Evolutionary conservation across 768 basidiomycete genomes (phyloP).

Genomic region (Kwoniella heveanensis): DNA sequence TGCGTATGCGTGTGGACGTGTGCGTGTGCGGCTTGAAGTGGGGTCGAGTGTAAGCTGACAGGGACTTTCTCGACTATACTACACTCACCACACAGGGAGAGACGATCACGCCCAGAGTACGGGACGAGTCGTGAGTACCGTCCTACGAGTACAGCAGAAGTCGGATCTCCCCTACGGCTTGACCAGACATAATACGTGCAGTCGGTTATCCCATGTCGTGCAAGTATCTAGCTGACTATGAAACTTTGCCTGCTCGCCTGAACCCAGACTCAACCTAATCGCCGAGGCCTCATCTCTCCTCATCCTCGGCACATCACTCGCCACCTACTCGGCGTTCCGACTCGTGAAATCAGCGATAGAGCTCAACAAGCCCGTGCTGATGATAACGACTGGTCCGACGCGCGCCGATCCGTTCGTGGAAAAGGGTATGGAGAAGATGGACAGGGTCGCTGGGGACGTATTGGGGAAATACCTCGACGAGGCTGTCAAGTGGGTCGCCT

Average conservation of each 20-base stretch:
- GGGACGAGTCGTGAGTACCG: slow-evolving; percentile 70
- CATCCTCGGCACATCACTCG: slow-evolving; percentile 83
- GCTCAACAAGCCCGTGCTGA: slow-evolving; percentile 71
- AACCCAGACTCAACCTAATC: slow-evolving; percentile 19
- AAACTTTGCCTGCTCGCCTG: neutral
- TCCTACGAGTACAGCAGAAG: too few species aligned
- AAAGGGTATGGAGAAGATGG: slow-evolving; percentile 72
- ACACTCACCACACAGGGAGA: slow-evolving; percentile 69
- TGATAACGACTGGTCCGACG: slow-evolving; percentile 85
- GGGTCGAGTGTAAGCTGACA: too few species aligned
- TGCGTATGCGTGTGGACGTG: slow-evolving; percentile 14
- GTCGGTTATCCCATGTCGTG: too few species aligned
- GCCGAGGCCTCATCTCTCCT: slow-evolving; percentile 65
- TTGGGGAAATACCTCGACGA: slow-evolving; percentile 64
- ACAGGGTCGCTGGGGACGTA: slow-evolving; percentile 72
- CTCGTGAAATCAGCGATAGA: slow-evolving; percentile 78
- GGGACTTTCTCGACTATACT: too few species aligned
- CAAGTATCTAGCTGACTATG: too few species aligned
- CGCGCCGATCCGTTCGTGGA: slow-evolving; percentile 69
- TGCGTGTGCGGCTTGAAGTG: too few species aligned
- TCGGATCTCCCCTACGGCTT: too few species aligned
- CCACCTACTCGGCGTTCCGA: slow-evolving; percentile 89
- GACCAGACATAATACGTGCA: too few species aligned
- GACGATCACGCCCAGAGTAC: slow-evolving; percentile 69
- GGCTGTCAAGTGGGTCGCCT: slow-evolving; percentile 45